phyloP scores from a whole-genome alignment of 2,329 filamentous ascomycete genomes.

The Rachicladosporium sp. region DNA sequence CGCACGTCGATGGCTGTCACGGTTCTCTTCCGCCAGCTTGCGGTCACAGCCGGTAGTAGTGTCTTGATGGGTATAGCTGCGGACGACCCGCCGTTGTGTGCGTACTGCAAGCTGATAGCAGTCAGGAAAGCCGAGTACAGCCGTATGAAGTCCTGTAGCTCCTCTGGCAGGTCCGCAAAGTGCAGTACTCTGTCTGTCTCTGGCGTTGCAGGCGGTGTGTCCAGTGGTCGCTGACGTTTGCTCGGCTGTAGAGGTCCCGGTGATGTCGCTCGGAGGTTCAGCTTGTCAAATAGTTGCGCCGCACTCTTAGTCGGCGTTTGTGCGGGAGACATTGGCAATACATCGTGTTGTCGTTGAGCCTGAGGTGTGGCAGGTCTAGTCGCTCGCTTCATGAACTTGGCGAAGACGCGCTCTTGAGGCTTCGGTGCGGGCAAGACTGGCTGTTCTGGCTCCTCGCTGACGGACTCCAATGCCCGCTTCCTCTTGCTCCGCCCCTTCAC shows the following conservation, averaged over 20 bases:
- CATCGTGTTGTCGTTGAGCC: conserved; percentile 22
- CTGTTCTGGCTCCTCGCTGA: conserved; percentile 10
- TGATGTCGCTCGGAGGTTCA: conserved; percentile 17
- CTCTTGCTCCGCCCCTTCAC: conserved; percentile 10
- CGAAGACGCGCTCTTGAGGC: conserved; percentile 8
- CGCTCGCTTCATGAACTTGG: conserved; percentile 5
- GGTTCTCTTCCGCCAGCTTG: conserved; percentile 34
- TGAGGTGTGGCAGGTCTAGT: conserved; percentile 13
- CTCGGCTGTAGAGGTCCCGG: conserved; percentile 11
- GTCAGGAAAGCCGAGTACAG: conserved; percentile 38
- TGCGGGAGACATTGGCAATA: conserved; percentile 16
- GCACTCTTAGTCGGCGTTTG: conserved; percentile 25
- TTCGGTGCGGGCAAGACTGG: too few species aligned
- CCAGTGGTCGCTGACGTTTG: conserved; percentile 11
- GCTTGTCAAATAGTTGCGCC: conserved; percentile 21
- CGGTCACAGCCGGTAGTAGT: conserved; percentile 29
- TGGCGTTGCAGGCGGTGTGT: conserved; percentile 24
- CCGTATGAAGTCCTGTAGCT: conserved; percentile 31
- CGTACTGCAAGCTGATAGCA: conserved; percentile 37
- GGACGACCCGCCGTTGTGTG: conserved; percentile 34
- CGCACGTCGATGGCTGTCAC: conserved; percentile 35
- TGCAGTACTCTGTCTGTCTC: conserved; percentile 10
- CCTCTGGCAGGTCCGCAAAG: conserved; percentile 23
- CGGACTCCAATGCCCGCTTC: conserved; percentile 14
- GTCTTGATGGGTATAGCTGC: conserved; percentile 30